Conservation (phyloP, 192 early-diverging fungal genomes). For the Coemansia sp. region DNA sequence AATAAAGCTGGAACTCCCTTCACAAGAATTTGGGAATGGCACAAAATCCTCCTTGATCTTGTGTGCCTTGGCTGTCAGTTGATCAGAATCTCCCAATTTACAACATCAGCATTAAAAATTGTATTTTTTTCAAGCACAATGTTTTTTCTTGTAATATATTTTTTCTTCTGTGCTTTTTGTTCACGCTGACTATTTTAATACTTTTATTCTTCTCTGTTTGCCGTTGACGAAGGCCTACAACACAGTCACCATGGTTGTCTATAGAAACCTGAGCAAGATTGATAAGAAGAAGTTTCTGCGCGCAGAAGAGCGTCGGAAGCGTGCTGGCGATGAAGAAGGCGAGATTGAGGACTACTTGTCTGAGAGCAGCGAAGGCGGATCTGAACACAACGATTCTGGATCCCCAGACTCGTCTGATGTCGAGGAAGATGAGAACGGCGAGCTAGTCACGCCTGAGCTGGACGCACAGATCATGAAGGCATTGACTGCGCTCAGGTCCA, state of each 20-base stretch:
- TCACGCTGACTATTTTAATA: background rate
- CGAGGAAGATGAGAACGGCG: conserved; percentile 78
- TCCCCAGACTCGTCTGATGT: conserved; percentile 63
- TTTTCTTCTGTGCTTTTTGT: background rate
- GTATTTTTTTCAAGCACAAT: too few species aligned
- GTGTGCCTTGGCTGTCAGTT: too few species aligned
- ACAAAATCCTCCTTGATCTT: too few species aligned
- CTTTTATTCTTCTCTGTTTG: background rate
- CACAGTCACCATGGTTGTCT: background rate
- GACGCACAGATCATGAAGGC: conserved; percentile 95
- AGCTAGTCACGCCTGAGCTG: conserved; percentile 82
- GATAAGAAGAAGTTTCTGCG: conserved; percentile 47
- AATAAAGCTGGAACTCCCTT: too few species aligned
- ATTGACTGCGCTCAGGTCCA: conserved; percentile 73
- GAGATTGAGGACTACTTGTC: conserved; percentile 44
- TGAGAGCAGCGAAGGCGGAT: conserved; percentile 6
- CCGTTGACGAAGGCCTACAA: background rate
- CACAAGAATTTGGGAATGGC: too few species aligned
- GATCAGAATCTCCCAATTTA: too few species aligned
- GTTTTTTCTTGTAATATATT: background rate
- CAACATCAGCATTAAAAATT: too few species aligned
- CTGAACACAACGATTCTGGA: conserved; percentile 31
- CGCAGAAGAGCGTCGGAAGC: conserved; percentile 43
- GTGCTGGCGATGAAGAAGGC: conserved; percentile 43
- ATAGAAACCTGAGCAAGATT: conserved; percentile 26